A percentile compares a stretch with the other conserved stretches of the same genome.
phyloP scores from a whole-genome alignment of 192 early-diverging fungal species.

The Chytriomyces confervae region DNA sequence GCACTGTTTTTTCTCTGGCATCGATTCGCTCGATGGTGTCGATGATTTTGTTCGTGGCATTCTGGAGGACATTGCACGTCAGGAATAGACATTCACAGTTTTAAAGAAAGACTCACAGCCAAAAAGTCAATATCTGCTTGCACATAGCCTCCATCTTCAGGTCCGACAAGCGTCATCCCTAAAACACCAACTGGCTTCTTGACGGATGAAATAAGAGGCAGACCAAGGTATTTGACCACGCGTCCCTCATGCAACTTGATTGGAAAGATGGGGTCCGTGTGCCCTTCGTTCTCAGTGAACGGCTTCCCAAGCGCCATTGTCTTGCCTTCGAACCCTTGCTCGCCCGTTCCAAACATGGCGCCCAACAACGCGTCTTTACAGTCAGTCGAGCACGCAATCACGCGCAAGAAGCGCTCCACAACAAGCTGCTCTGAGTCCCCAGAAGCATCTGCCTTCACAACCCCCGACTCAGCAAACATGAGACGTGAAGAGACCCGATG shows the following conservation, averaged over 20 bases:
- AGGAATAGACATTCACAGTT: not conserved
- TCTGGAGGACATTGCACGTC: slow-evolving; percentile 12
- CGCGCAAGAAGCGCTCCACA: slow-evolving; percentile 31
- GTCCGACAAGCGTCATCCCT: slow-evolving; percentile 32
- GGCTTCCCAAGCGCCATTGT: slow-evolving; percentile 18
- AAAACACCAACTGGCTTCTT: slow-evolving; percentile 38
- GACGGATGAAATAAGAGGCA: slow-evolving; percentile 24
- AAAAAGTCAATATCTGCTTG: slow-evolving; percentile 41
- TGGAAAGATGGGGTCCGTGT: slow-evolving; percentile 4
- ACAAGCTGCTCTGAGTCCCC: not conserved
- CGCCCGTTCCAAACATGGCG: slow-evolving; percentile 2
- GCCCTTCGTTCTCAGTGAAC: not conserved
- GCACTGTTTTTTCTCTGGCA: slow-evolving; percentile 32
- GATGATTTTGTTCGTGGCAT: slow-evolving; percentile 25
- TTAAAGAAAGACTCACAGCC: slow-evolving; percentile 29
- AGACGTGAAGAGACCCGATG: slow-evolving; percentile 32
- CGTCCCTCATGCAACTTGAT: slow-evolving; percentile 12
- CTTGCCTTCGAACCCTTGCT: slow-evolving; percentile 32
- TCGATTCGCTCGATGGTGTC: slow-evolving; percentile 33
- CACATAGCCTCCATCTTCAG: slow-evolving; percentile 37
- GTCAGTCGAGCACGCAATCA: slow-evolving; percentile 35
- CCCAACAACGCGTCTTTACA: slow-evolving; percentile 1
- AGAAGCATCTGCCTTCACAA: slow-evolving; percentile 5
- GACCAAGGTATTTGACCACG: slow-evolving; percentile 37
- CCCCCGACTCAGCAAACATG: slow-evolving; percentile 34